Base-by-base conservation (phyloP, 495 filamentous ascomycete genomes). In the Elaphomyces granulatus region DNA sequence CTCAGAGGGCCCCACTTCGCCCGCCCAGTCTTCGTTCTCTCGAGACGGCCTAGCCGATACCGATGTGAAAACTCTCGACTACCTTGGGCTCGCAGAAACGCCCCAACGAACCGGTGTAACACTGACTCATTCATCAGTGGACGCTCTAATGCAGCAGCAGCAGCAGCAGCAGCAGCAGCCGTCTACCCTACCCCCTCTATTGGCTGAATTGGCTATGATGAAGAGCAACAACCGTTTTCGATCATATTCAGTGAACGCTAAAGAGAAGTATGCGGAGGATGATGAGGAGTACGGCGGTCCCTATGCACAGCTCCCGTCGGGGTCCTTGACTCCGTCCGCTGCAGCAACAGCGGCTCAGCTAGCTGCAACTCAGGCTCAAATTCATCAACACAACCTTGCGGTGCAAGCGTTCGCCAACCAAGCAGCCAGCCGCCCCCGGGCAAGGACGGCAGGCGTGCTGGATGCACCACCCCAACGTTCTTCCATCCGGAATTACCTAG, bases 231-330 rank as follows among this genome's bases (percentile, higher is more conserved):
- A 81, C 58, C 74, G 90, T 34, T 86, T 95, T 60, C 77, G 90
- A 14, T 98, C 90, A 20, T 96, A 94, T 56, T 98, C 90, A 15
- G 90, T 98, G 35, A 96, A 98, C 58, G 90, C 92, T 31, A 95
- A 92, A 58, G 90, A 95, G 55, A 94, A 92, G 60, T 96, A 96
- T 51, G 90, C 82, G 0, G 79, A 82, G 51, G 87, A 93, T 41
- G 86, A 94, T 45, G 88, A 95, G 17, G 84, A 87, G 31, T 78
- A 85, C 42, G 65, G 67, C 38, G 62, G 49, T 43, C 55, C 59
- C 17, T 78, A 76, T 47, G 60, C 68, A 10, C 66, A 70, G 37
- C 54, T 64, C 38, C 81, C 78, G 37, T 80, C 81, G 35, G 77
- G 80, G 9, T 75, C 83, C 8, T 54, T 81, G 41, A 74, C 87